Percentiles rank a stretch among this genome's conserved stretches.
phyloP scores from a whole-genome alignment of 192 early-diverging fungal genomes.

The Nowakowskiella sp. region DNA sequence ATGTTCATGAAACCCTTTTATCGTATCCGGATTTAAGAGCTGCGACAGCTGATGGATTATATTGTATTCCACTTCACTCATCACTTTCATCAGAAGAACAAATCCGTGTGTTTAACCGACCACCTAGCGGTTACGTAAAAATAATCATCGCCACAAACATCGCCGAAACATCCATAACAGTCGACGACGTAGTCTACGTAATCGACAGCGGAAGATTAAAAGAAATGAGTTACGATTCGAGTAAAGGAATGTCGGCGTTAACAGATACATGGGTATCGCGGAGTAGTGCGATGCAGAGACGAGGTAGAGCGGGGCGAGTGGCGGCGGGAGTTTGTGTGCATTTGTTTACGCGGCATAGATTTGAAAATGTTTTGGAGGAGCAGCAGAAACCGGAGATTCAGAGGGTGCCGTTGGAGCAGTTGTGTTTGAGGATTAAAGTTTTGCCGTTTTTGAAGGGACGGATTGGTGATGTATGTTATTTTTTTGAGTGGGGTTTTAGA shows the following conservation, averaged over 20 bases:
- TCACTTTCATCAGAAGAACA: constrained; percentile 48
- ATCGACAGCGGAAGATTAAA: constrained; percentile 68
- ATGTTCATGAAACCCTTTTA: constrained; percentile 13
- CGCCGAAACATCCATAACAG: constrained; percentile 71
- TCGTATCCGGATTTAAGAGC: constrained; percentile 13
- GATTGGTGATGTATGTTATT: constrained; percentile 16
- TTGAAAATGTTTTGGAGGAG: constrained; percentile 31
- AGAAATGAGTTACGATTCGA: constrained; percentile 58
- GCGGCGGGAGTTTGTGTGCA: constrained; percentile 69
- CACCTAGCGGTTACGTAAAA: constrained; percentile 48
- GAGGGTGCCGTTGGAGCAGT: constrained; percentile 72
- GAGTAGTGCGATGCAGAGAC: constrained; percentile 35
- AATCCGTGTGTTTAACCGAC: constrained; percentile 52
- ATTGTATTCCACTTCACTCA: constrained; percentile 42
- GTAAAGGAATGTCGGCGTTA: constrained; percentile 52
- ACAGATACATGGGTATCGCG: constrained; percentile 41
- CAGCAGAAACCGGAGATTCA: constrained; percentile 74
- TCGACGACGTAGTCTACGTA: constrained; percentile 73
- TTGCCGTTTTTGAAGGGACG: constrained; percentile 16
- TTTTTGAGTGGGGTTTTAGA: too few species aligned
- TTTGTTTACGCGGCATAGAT: constrained; percentile 57
- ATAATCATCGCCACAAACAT: constrained; percentile 75
- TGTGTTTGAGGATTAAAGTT: constrained; percentile 56
- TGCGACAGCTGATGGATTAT: constrained; percentile 21
- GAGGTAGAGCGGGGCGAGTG: constrained; percentile 69